A percentile compares a stretch with the other conserved stretches of the same genome.
phyloP scores from a whole-genome alignment of 116 monocot genomes.

The Thalassia testudinum region DNA sequence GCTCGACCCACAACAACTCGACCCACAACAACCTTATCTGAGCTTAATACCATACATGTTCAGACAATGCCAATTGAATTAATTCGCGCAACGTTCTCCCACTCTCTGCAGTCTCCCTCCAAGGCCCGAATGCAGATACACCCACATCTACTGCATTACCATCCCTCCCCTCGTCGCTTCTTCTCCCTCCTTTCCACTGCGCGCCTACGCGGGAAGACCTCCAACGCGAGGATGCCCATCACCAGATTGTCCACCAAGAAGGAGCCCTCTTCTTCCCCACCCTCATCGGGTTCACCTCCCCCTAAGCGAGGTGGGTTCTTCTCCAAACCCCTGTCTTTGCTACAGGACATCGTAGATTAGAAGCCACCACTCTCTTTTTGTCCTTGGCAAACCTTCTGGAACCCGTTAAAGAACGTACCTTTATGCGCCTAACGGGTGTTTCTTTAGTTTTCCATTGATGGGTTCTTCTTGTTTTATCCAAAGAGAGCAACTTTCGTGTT shows the following conservation, averaged over 20 bases:
- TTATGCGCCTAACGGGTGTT: no score
- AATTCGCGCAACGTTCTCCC: background rate
- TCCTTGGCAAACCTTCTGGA: no score
- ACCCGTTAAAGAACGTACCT: no score
- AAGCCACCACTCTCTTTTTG: no score
- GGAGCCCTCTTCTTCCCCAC: background rate
- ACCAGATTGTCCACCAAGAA: slow-evolving; percentile 5
- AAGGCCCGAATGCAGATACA: background rate
- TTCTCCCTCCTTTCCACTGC: background rate
- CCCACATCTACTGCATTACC: background rate
- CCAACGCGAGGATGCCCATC: slow-evolving; percentile 1
- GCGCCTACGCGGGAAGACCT: background rate
- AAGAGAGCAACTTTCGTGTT: no score
- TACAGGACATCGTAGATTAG: no score
- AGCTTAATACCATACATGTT: background rate
- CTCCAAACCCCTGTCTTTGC: background rate
- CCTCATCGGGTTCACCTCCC: background rate
- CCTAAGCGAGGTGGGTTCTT: background rate
- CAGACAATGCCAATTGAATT: background rate
- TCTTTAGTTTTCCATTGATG: no score
- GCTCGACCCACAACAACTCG: no score
- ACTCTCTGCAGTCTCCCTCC: background rate
- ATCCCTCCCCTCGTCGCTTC: background rate
- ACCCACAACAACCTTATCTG: no score
- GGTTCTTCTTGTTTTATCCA: no score